Base-by-base conservation (phyloP, 2,329 filamentous ascomycete species). In the Fusarium lyarnte region DNA sequence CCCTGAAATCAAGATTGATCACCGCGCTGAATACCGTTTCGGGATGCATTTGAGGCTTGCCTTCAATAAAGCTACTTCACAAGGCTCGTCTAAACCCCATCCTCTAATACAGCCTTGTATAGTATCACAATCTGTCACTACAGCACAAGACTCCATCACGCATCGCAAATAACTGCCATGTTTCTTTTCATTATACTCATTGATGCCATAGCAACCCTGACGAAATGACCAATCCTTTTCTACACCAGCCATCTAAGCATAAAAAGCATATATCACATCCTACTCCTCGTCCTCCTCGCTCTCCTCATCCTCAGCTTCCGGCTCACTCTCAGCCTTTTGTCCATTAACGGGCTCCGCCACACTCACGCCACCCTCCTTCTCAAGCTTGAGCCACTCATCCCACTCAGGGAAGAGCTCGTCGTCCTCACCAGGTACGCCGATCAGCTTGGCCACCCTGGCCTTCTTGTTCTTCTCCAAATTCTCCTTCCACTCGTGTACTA, bases 351-450 rank as follows among this genome's bases (percentile, higher is more conserved):
- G 60, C 61, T 74, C 53, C 51, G 66, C 23, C 66, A 61, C 58
- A 39, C 33, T 51, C 12, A 83, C 79, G 7, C 85, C 86, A 6
- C 93, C 92, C 76, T 94, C 91, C 66, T 87, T 89, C 85, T 98
- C 96, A 70, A 97, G 80, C 78, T 88, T 87, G 76, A 98, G 80
- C 86, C 94, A 98, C 82, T 96, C 92, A 8, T 97, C 93, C 96
- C 96, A 99, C 78, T 98, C 94, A 0, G 95, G 95, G 84, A 99
- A 99, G 75, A 99, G 87, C 6, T 97, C 95, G 43, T 92, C 92
- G 66, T 94, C 93, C 75, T 93, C 91, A 0, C 90, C 93, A 0
- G 96, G 96, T 0, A 94, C 88, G 68, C 93, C 95, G 59, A 99
- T 88, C 55, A 94, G 87, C 83, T 95, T 92, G 16, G 93, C 90